phyloP scores from a whole-genome alignment of 2,329 filamentous ascomycete species.

The Ophiocordyceps robertsii region DNA sequence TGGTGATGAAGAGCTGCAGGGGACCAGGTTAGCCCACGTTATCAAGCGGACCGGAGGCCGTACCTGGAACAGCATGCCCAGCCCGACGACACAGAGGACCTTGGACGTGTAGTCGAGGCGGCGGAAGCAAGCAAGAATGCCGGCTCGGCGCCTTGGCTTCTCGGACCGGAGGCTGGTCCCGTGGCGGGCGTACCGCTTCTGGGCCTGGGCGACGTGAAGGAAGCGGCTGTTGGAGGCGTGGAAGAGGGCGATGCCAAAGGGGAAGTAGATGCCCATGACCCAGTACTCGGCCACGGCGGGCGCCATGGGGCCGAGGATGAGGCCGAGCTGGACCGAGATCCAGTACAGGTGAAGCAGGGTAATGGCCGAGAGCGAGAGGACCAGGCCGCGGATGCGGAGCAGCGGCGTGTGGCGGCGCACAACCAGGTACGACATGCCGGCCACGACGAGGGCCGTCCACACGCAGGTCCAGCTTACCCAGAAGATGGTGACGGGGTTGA shows the following conservation, averaged over 20 bases:
- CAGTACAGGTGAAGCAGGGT: slow-evolving; percentile 26
- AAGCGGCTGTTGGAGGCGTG: slow-evolving; percentile 50
- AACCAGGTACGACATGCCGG: slow-evolving; percentile 25
- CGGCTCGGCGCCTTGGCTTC: too few relatives aligned
- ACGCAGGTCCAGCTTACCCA: slow-evolving; percentile 17
- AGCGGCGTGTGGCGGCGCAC: slow-evolving; percentile 20
- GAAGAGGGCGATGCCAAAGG: slow-evolving; percentile 51
- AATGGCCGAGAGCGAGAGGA: slow-evolving; percentile 25
- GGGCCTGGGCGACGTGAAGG: slow-evolving; percentile 39
- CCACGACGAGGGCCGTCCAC: slow-evolving; percentile 21
- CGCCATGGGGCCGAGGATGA: slow-evolving; percentile 19
- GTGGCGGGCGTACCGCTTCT: slow-evolving; percentile 18
- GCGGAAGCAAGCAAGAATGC: slow-evolving; percentile 15
- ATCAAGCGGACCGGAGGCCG: slow-evolving; percentile 8
- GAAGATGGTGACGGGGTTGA: slow-evolving; percentile 19
- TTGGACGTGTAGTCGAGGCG: slow-evolving; percentile 31
- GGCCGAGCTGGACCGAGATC: slow-evolving; percentile 23
- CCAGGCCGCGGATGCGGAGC: slow-evolving; percentile 24
- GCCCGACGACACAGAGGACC: slow-evolving; percentile 34
- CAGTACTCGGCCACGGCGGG: slow-evolving; percentile 44
- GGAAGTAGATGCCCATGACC: slow-evolving; percentile 52
- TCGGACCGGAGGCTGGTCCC: too few relatives aligned
- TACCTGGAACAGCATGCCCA: slow-evolving; percentile 46
- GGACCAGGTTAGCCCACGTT: slow-evolving; percentile 19
- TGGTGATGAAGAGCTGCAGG: slow-evolving; percentile 39